These are phyloP conservation scores for Parasitella parasitica DNA, from an alignment of 371 early-diverging fungal species.

Conservation along the genomic window DNA sequence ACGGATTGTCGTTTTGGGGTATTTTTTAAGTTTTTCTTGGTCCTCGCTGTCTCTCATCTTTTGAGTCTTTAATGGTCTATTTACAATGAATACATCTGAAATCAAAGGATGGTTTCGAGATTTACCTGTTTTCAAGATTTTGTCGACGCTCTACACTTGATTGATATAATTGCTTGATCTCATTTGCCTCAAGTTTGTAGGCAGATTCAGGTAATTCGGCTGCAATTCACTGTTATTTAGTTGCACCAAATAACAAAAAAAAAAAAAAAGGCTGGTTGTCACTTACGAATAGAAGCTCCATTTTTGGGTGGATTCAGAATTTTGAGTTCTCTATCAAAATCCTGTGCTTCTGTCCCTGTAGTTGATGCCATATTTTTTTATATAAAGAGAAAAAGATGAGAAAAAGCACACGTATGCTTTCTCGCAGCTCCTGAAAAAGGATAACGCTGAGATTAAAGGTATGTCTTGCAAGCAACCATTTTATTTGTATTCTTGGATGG, in stretches of 20 bases:
- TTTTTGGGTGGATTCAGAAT: constrained; percentile 34
- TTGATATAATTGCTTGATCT: constrained; percentile 40
- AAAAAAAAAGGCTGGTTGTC: too few species aligned
- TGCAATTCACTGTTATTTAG: too few species aligned
- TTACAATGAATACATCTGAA: not conserved
- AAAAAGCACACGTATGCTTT: constrained; percentile 4
- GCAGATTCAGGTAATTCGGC: constrained; percentile 48
- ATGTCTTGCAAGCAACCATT: too few species aligned
- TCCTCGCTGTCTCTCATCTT: constrained; percentile 48
- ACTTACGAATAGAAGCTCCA: constrained; percentile 29
- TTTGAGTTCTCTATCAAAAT: constrained; percentile 33
- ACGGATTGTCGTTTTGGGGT: constrained; percentile 50
- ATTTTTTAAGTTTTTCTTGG: constrained; percentile 41
- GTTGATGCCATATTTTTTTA: constrained; percentile 1
- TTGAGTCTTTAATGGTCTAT: constrained; percentile 51
- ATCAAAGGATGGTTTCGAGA: not conserved
- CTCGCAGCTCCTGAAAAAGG: not conserved
- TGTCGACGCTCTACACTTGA: constrained; percentile 42
- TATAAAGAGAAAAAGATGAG: not conserved
- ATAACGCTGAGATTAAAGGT: not conserved
- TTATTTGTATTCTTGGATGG: too few species aligned
- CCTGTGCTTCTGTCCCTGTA: not conserved
- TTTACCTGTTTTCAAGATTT: constrained; percentile 43
- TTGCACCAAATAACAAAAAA: too few species aligned
- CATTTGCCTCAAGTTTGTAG: constrained; percentile 39